These are phyloP conservation scores for Fusarium torulosum DNA, from an alignment of 2,329 filamentous ascomycete genomes.

Conservation along the genomic window DNA sequence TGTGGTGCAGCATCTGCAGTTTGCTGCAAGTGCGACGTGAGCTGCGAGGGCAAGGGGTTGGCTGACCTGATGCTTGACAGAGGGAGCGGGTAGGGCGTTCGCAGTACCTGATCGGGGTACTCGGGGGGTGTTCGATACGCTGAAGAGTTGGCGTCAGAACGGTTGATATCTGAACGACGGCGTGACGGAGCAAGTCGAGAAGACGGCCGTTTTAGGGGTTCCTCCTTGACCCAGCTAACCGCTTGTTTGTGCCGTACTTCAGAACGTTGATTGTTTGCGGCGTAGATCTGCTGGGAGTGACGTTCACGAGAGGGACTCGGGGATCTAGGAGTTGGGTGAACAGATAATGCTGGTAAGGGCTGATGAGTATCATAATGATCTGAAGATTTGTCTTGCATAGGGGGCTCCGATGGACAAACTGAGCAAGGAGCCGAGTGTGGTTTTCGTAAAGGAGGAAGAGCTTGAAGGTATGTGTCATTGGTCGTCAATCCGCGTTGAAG, in stretches of 20 bases:
- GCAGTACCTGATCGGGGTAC: constrained; percentile 38
- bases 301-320: constrained; percentile 9
- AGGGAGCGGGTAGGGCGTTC: constrained; percentile 31
- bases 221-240: constrained; percentile 50
- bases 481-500: constrained; percentile 20
- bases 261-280: constrained; percentile 8
- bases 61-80: constrained; percentile 27
- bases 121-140: constrained; percentile 52
- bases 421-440: constrained; percentile 17
- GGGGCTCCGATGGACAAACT: constrained; percentile 8
- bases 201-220: constrained; percentile 57
- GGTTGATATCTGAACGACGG: constrained; percentile 37
- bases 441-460: constrained; percentile 15
- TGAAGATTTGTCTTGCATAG: not conserved
- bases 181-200: constrained; percentile 48
- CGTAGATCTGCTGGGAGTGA: constrained; percentile 3
- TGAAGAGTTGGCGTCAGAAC: constrained; percentile 43
- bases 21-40: constrained; percentile 34
- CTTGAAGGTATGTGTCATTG: constrained; percentile 30
- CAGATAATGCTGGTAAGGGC: constrained; percentile 5
- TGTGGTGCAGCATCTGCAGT: constrained; percentile 32
- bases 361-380: constrained; percentile 2
- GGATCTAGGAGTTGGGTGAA: constrained; percentile 3
- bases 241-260: constrained; percentile 33
- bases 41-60: constrained; percentile 35